Percentiles rank a stretch among this genome's conserved stretches.
phyloP scores from a whole-genome alignment of 179 eudicot species.

The Sideroxylon spinosum region DNA sequence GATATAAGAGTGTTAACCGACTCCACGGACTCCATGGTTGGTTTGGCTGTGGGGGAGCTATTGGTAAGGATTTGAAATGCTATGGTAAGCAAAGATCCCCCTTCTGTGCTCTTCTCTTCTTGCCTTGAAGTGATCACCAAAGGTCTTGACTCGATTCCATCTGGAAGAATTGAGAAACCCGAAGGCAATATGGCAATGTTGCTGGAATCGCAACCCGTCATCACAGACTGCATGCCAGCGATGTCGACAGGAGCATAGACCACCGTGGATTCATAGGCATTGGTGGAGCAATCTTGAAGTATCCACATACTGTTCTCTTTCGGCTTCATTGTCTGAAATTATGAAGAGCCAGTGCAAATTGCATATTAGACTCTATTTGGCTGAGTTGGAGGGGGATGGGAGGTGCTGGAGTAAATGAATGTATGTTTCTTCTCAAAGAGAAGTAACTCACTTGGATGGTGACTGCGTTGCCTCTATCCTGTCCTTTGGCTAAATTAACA shows the following conservation, averaged over 20 bases:
- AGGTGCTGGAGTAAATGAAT: not conserved
- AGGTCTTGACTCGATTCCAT: constrained; percentile 77
- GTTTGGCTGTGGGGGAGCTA: constrained; percentile 58
- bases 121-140: constrained; percentile 59
- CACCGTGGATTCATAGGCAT: constrained; percentile 71
- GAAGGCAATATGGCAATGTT: constrained; percentile 64
- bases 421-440: not conserved
- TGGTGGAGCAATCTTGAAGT: constrained; percentile 79
- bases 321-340: constrained; percentile 51
- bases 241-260: constrained; percentile 72
- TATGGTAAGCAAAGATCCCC: constrained; percentile 74
- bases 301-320: constrained; percentile 62
- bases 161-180: constrained; percentile 86
- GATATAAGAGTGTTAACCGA: constrained; percentile 65
- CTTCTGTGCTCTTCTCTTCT: constrained; percentile 65
- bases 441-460: constrained; percentile 61
- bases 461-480: constrained; percentile 82
- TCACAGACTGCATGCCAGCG: constrained; percentile 63
- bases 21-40: constrained; percentile 59
- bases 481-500: constrained; percentile 84
- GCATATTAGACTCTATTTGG: not conserved
- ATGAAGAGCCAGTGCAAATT: no score
- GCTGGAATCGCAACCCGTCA: constrained; percentile 90
- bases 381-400: not conserved
- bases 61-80: constrained; percentile 70